Conservation (phyloP, 2,329 filamentous ascomycete species). For the Talaromyces amestolkiae region DNA sequence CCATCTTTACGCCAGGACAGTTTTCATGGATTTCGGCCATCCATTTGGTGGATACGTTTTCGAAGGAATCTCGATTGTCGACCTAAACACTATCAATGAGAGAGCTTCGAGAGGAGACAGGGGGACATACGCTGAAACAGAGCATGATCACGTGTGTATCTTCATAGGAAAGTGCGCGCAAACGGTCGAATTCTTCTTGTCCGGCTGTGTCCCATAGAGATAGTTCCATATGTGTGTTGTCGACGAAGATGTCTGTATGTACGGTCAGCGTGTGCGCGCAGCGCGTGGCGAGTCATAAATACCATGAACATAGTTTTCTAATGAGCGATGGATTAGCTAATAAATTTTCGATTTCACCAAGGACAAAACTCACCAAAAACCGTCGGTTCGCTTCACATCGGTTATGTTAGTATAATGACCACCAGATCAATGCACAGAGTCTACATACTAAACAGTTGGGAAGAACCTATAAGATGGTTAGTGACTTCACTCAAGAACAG, state of each 20-base stretch:
- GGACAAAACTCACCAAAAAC: conserved; percentile 64
- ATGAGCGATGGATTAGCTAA: conserved; percentile 19
- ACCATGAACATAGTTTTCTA: conserved; percentile 18
- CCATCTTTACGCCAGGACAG: conserved; percentile 90
- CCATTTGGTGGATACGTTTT: conserved; percentile 99
- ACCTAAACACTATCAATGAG: conserved; percentile 48
- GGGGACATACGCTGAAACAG: conserved; percentile 74
- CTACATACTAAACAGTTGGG: conserved; percentile 78
- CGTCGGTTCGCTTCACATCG: conserved; percentile 69
- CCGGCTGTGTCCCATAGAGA: conserved; percentile 98
- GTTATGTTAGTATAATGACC: not conserved
- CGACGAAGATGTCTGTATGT: conserved; percentile 86
- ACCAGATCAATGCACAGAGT: not conserved
- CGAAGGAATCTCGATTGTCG: conserved; percentile 91
- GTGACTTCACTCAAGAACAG: conserved; percentile 6
- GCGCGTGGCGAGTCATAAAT: not conserved
- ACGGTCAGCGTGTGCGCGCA: conserved; percentile 23
- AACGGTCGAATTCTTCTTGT: conserved; percentile 96
- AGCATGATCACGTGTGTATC: conserved; percentile 99
- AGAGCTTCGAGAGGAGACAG: too few species aligned
- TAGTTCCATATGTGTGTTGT: conserved; percentile 93
- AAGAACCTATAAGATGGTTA: conserved; percentile 66
- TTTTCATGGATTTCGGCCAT: conserved; percentile 97
- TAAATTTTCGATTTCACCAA: conserved; percentile 15
- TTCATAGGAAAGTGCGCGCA: conserved; percentile 94